Conservation (phyloP, 2,329 filamentous ascomycete genomes). For the Diatrype stigma region DNA sequence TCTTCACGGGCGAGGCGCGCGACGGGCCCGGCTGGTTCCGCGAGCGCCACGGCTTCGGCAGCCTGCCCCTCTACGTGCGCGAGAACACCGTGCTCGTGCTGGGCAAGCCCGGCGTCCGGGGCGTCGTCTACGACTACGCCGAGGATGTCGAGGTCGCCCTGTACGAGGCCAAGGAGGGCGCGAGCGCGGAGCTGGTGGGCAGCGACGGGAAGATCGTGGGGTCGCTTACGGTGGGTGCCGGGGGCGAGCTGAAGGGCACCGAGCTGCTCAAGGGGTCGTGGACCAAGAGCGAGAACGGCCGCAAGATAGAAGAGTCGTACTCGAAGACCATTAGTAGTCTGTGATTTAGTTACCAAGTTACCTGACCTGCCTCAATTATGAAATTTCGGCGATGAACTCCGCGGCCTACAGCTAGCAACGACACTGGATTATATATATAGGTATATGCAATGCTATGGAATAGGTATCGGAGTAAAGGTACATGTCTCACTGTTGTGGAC, state of each 20-base stretch:
- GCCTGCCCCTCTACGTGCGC: constrained; percentile 54
- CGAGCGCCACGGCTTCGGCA: constrained; percentile 56
- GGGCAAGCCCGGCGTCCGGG: constrained; percentile 33
- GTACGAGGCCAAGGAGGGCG: constrained; percentile 38
- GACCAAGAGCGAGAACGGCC: constrained; percentile 15
- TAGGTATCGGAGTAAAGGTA: no score
- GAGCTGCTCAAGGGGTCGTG: constrained; percentile 35
- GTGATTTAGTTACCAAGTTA: no score
- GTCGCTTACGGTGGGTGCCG: constrained; percentile 32
- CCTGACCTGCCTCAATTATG: no score
- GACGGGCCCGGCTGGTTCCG: constrained; percentile 54
- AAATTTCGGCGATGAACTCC: no score
- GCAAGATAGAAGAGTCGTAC: constrained; percentile 16
- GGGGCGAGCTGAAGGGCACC: constrained; percentile 36
- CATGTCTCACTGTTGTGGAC: no score
- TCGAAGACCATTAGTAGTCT: constrained; percentile 19
- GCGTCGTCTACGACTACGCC: constrained; percentile 44
- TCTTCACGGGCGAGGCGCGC: constrained; percentile 45
- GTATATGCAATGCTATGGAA: no score
- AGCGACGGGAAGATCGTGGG: constrained; percentile 38
- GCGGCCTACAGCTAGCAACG: no score
- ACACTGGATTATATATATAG: no score
- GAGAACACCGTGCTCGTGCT: constrained; percentile 48
- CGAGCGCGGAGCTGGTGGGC: constrained; percentile 39
- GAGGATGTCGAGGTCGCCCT: constrained; percentile 44